Evolutionary conservation across 805 yeast genomes (phyloP), one percentile per base, ranked within the genome.

Genomic region (Starmerella vaccinii): DNA sequence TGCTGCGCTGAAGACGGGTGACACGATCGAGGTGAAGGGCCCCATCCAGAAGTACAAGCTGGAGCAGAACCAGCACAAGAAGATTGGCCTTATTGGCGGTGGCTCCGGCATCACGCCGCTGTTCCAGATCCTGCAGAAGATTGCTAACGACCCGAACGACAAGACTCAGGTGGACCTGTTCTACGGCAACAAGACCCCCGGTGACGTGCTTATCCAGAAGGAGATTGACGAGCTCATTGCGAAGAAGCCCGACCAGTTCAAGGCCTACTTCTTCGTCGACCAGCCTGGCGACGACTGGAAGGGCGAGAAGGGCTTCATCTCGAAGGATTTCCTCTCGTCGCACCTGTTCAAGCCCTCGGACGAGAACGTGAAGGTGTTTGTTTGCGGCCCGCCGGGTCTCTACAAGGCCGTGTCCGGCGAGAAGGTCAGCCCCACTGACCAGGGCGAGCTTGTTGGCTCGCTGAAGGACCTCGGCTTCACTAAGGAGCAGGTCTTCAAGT

Each of bases 31-130:
- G 9, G 84, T 92, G 76, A 90, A 88, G 74, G 98, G 98, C 46
- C 97, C 97, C 58, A 76, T 88, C 58, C 73, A 76, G 63, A 92
- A 92, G 75, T 89, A 92, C 85, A 79, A 82, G 66, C 86, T 94
- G 87, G 76, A 76, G 61, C 83, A 90, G 60, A 90, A 92, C 75
- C 78, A 81, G 65, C 90, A 77, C 73, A 78, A 84, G 63, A 72
- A 79, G 58, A 79, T 92, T 65, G 78, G 82, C 52, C 76, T 92
- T 65, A 74, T 92, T 60, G 97, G 96, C 62, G 98, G 95, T 64
- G 98, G 98, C 65, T 76, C 95, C 47, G 97, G 97, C 70, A 89
- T 92, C 68, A 86, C 97, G 44, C 98, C 98, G 53, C 75, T 92
- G 69, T 89, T 76, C 75, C 98, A 92, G 74, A 71, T 92, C 67